phyloP scores from a whole-genome alignment of 345 rosid species.

The Corymbia maculata region DNA sequence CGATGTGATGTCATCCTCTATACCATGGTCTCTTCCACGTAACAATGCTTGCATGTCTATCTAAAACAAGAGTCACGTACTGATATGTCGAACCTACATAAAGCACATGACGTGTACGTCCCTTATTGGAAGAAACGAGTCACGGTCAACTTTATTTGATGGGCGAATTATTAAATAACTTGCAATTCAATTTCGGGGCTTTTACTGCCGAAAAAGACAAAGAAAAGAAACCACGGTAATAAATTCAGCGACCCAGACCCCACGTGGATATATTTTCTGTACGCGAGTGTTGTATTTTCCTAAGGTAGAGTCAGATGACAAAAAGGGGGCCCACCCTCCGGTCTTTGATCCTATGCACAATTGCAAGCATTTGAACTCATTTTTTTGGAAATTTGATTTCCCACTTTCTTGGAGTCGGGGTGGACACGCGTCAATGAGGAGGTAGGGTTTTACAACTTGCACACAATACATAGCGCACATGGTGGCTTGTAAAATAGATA shows the following conservation, averaged over 20 bases:
- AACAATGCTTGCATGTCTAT: not conserved
- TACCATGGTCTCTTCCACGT: not conserved
- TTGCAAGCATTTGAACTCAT: not conserved
- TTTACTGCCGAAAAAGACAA: not conserved
- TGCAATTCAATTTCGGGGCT: not conserved
- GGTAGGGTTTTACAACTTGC: too few species aligned
- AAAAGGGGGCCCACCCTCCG: not conserved
- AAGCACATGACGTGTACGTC: not conserved
- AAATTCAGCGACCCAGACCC: not conserved
- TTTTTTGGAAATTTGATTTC: not conserved
- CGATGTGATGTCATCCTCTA: not conserved
- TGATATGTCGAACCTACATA: not conserved
- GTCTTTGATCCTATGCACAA: not conserved
- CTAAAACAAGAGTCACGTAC: not conserved
- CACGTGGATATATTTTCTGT: too few species aligned
- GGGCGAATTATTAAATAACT: not conserved
- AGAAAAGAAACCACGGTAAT: not conserved
- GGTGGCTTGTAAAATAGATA: too few species aligned
- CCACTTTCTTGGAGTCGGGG: too few species aligned
- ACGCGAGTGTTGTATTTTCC: not conserved
- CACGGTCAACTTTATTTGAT: not conserved
- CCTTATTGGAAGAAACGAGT: rapidly evolving
- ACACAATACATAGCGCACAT: too few species aligned
- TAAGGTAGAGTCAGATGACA: not conserved
- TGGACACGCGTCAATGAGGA: too few species aligned